Evolutionary conservation across 257 asterid species (phyloP), one percentile per base, ranked within the genome.

Genomic region (Rhazya stricta): DNA sequence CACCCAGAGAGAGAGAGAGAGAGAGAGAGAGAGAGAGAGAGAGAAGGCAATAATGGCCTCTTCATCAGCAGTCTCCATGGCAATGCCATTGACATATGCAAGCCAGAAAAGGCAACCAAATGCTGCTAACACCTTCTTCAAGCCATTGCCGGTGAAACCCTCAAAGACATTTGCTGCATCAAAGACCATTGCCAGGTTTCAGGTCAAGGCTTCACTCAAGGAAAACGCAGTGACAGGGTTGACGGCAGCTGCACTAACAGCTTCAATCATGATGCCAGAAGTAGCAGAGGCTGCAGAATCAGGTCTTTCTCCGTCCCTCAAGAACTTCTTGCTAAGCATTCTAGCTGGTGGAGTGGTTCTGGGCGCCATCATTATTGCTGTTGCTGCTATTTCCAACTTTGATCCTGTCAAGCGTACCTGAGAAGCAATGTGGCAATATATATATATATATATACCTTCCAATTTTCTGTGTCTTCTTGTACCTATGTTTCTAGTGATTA

Each of bases 321-420:
- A 90, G 85, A 93, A 91, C 86, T 91, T 91, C 88, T 75, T 91
- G 90, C 89, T 88, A 75, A 93, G 98, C 84, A 93, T 90, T 36
- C 86, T 21, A 11, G 92, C 97, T 15, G 98, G 98, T 32, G 96
- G 97, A 42, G 86, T 86, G 6, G 97, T 93, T 68, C 86, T 88
- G 76, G 72, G 67, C 12, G 93, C 89, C 76, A 74, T 93, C 36
- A 1, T 85, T 19, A 96, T 91, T 9, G 98, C 91, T 9, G 81
- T 93, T 30, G 51, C 89, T 37, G 96, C 92, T 48, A 92, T 91
- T 50, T 71, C 97, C 78, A 93, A 89, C 87, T 93, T 93, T 53
- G 98, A 91, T 71, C 98, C 97, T 39, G 96, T 94, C 82, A 91
- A 90, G 83, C 76, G 96, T 77, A 62, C 76, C 86, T 93, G 87